Evolutionary conservation across 345 rosid species (phyloP).

Genomic region (Rhodomyrtus tomentosa): DNA sequence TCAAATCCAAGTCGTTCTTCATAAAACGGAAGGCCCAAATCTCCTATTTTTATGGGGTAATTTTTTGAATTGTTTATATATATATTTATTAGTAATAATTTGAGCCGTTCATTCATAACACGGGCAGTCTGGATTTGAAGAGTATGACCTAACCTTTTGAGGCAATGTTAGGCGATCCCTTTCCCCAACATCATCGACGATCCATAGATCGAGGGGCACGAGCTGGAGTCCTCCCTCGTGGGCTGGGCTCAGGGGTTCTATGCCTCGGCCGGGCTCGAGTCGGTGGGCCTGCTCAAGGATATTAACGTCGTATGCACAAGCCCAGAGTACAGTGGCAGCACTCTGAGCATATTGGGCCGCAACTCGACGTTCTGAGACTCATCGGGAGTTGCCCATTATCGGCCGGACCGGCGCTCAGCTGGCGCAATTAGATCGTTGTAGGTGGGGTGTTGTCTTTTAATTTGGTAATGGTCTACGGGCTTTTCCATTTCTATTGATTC

Average conservation of each 20-base stretch:
- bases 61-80: too few relatives aligned
- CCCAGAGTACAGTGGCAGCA: constrained; percentile 51
- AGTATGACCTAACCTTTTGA: too few relatives aligned
- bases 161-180: too few relatives aligned
- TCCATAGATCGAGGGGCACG: constrained; percentile 43
- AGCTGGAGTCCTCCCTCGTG: constrained; percentile 38
- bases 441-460: neutral
- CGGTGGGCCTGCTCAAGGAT: neutral
- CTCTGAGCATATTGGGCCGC: constrained; percentile 41
- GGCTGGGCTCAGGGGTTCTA: constrained; percentile 60
- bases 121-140: too few relatives aligned
- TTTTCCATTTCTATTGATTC: neutral
- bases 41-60: too few relatives aligned
- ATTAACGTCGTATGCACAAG: constrained; percentile 39
- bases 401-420: constrained; percentile 9
- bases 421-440: neutral
- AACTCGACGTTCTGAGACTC: neutral
- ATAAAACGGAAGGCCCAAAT: too few relatives aligned
- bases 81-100: too few relatives aligned
- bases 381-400: constrained; percentile 6
- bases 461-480: neutral
- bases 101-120: too few relatives aligned
- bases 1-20: too few relatives aligned
- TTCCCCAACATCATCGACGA: constrained; percentile 61
- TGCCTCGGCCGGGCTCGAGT: neutral